Evolutionary conservation across 2,329 filamentous ascomycete genomes (phyloP), one percentile per base, ranked within the genome.

Genomic region (Phaeoacremonium minimum): DNA sequence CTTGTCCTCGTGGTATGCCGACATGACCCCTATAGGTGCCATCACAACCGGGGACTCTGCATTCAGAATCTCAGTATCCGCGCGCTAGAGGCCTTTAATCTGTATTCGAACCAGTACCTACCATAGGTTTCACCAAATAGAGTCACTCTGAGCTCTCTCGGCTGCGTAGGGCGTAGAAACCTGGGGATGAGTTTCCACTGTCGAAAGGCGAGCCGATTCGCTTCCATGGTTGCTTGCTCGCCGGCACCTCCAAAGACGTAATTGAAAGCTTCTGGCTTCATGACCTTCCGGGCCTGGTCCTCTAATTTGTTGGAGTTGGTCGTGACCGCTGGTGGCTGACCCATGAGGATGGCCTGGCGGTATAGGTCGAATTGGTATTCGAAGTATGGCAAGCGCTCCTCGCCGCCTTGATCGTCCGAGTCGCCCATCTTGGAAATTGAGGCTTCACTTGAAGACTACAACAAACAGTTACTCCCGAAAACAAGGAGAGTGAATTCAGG

Each of bases 1-100:
- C 12, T 69, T 76, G 46, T 85, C 77, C 0, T 63, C 53, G 46
- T 89, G 82, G 51, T 84, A 80, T 19, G 85, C 77, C 3, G 65
- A 64, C 48, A 87, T 82, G 0, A 86, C 80, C 1, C 85, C 84
- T 2, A 88, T 68, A 0, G 84, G 84, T 1, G 82, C 83, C 50
- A 83, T 73, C 3, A 85, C 52, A 1, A 85, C 46, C 0, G 80
- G 80, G 13, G 60, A 66, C 4, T 63, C 55, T 56, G 36, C 16
- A 16, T 34, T n/a, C 3, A 16, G 22, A 36, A n/a, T n/a, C n/a
- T n/a, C n/a, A n/a, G n/a, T n/a, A n/a, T n/a, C n/a, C n/a, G n/a
- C n/a, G n/a, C n/a, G n/a, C n/a, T n/a, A n/a, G n/a, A n/a, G n/a
- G n/a, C n/a, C n/a, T n/a, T n/a, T n/a, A n/a, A n/a, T n/a, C n/a